Evolutionary conservation across 2,329 filamentous ascomycete species (phyloP).

Genomic region (Passalora sequoiae): DNA sequence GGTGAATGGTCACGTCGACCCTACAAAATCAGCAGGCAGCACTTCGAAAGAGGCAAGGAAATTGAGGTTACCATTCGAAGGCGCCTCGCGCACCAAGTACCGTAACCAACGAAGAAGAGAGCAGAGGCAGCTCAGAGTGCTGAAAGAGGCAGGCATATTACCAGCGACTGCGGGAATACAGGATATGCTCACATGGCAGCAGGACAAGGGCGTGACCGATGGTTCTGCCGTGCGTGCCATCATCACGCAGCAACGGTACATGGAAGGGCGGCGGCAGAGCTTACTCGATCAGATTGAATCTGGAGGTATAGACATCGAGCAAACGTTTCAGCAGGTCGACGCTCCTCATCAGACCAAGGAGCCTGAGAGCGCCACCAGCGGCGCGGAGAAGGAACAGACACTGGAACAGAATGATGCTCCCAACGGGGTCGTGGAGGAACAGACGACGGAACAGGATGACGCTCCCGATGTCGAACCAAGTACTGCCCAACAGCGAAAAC

Average conservation of each 20-base stretch:
- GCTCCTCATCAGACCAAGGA: neutral
- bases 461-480: constrained; percentile 19
- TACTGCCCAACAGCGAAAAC: constrained; percentile 33
- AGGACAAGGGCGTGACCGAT: constrained; percentile 2
- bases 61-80: constrained; percentile 44
- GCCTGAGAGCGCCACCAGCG: neutral
- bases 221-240: neutral
- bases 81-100: constrained; percentile 47
- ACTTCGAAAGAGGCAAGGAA: neutral
- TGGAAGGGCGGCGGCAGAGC: constrained; percentile 13
- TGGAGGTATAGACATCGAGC: constrained; percentile 14
- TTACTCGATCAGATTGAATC: constrained; percentile 15
- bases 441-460: constrained; percentile 10
- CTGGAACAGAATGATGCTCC: neutral
- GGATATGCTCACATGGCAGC: constrained; percentile 39
- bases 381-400: neutral
- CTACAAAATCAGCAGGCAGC: neutral
- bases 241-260: neutral
- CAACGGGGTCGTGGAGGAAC: too few relatives aligned
- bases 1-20: neutral
- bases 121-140: constrained; percentile 45
- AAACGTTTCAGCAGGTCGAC: neutral
- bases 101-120: constrained; percentile 54
- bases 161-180: constrained; percentile 47
- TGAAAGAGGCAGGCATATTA: constrained; percentile 53